phyloP scores from a whole-genome alignment of 306 rosid genomes.

The Quercus parvula region DNA sequence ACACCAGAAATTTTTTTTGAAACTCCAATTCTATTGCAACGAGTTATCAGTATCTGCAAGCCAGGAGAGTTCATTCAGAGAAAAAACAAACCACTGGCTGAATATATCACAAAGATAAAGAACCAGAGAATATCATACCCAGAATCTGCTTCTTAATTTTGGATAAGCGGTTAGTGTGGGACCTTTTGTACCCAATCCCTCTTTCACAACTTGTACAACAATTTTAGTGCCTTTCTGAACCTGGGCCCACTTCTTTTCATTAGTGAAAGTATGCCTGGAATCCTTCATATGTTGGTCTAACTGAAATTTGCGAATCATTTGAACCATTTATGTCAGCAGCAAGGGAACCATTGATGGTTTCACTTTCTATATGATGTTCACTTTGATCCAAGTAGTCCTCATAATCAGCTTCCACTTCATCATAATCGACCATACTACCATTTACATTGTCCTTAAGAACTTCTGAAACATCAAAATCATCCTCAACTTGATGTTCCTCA shows the following conservation, averaged over 20 bases:
- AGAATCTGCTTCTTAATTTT: slow-evolving; percentile 88
- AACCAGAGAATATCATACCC: slow-evolving; percentile 49
- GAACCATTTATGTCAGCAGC: slow-evolving; percentile 46
- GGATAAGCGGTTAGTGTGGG: slow-evolving; percentile 87
- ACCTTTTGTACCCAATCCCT: slow-evolving; percentile 90
- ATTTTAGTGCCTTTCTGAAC: slow-evolving; percentile 90
- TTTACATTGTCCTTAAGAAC: slow-evolving; percentile 51
- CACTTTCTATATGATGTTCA: slow-evolving; percentile 52
- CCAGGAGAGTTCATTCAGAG: slow-evolving; percentile 33
- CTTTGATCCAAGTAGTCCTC: slow-evolving; percentile 58
- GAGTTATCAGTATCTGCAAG: slow-evolving; percentile 66
- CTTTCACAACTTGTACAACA: slow-evolving; percentile 94
- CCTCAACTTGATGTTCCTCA: slow-evolving; percentile 71
- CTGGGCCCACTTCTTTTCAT: slow-evolving; percentile 65
- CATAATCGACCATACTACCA: slow-evolving; percentile 54
- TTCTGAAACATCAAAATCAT: slow-evolving; percentile 65
- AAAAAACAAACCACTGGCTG: slow-evolving; percentile 4
- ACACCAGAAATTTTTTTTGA: slow-evolving; percentile 74
- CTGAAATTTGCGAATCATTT: slow-evolving; percentile 38
- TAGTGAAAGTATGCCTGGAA: slow-evolving; percentile 17
- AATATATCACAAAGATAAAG: slow-evolving; percentile 15
- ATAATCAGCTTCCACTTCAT: slow-evolving; percentile 62
- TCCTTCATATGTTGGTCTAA: slow-evolving; percentile 50
- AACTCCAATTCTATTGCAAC: slow-evolving; percentile 77
- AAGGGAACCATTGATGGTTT: slow-evolving; percentile 31